phyloP scores from a whole-genome alignment of 352 stramenopile species.

The Globisporangium barbulae region DNA sequence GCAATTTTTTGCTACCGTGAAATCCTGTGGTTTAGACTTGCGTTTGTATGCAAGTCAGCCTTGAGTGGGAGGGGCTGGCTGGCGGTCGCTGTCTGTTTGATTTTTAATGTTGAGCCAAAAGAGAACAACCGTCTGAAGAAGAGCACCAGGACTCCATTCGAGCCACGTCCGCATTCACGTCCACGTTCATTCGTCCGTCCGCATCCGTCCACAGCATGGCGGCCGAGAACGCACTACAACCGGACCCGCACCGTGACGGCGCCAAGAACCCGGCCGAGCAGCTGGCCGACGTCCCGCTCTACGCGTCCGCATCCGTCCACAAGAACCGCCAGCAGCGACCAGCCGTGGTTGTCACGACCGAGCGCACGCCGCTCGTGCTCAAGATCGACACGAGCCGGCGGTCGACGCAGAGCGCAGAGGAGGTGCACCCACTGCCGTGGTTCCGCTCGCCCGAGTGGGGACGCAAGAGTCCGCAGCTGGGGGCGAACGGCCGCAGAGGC shows the following conservation, averaged over 20 bases:
- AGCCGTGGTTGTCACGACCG: conserved; percentile 18
- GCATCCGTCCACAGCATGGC: conserved; percentile 1
- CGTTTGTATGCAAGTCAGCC: background rate
- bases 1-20: no score
- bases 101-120: background rate
- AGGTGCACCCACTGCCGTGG: conserved; percentile 73
- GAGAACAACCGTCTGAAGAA: conserved; percentile 9
- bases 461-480: conserved; percentile 18
- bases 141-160: background rate
- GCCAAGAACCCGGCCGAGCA: conserved; percentile 13
- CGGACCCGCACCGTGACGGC: conserved; percentile 6
- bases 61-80: background rate
- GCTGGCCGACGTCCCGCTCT: conserved; percentile 8
- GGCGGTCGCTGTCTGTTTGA: background rate
- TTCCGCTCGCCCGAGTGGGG: conserved; percentile 71
- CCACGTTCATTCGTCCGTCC: background rate
- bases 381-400: conserved; percentile 26
- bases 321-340: conserved; percentile 4
- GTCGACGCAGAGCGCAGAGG: conserved; percentile 26
- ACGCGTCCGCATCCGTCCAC: background rate
- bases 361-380: conserved; percentile 37
- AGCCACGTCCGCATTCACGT: background rate
- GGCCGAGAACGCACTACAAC: conserved; percentile 8
- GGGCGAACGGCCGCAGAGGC: conserved; percentile 1
- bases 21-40: no score